A percentile compares a stretch with the other conserved stretches of the same genome.
Evolutionary conservation across 139 green algal genomes (phyloP).

Genomic region (Haematococcus lacustris): DNA sequence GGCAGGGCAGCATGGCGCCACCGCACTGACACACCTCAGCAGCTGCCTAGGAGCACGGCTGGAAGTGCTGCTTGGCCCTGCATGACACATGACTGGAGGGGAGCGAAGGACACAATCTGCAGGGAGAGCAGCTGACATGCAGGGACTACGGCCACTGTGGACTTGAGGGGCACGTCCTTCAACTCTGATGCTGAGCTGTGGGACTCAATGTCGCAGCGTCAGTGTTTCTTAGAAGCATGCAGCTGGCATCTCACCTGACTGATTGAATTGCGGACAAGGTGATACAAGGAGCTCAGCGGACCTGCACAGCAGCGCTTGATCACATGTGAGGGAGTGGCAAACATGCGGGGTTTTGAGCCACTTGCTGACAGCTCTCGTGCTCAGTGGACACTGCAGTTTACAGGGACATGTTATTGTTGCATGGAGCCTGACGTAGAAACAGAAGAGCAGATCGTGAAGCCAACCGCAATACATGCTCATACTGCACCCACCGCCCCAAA

Average conservation of each 20-base stretch:
- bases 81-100: too few relatives aligned
- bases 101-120: background rate
- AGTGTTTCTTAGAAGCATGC: too few relatives aligned
- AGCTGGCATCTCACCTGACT: too few relatives aligned
- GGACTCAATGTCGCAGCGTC: too few relatives aligned
- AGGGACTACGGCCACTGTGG: background rate
- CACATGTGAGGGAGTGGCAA: background rate
- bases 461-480: constrained; percentile 27
- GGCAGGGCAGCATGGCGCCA: background rate
- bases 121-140: background rate
- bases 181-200: too few relatives aligned
- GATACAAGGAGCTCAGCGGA: too few relatives aligned
- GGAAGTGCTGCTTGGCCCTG: background rate
- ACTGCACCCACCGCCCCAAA: constrained; percentile 58
- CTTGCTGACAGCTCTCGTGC: background rate
- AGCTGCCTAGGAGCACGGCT: background rate
- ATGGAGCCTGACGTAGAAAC: too few relatives aligned
- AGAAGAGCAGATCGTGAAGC: too few relatives aligned
- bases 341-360: background rate
- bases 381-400: background rate
- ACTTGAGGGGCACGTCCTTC: too few relatives aligned
- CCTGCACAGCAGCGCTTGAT: background rate
- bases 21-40: too few relatives aligned
- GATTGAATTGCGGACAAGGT: too few relatives aligned
- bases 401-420: background rate